Conservation (phyloP, 73 alveolate species). For the Uronychia setigera region DNA sequence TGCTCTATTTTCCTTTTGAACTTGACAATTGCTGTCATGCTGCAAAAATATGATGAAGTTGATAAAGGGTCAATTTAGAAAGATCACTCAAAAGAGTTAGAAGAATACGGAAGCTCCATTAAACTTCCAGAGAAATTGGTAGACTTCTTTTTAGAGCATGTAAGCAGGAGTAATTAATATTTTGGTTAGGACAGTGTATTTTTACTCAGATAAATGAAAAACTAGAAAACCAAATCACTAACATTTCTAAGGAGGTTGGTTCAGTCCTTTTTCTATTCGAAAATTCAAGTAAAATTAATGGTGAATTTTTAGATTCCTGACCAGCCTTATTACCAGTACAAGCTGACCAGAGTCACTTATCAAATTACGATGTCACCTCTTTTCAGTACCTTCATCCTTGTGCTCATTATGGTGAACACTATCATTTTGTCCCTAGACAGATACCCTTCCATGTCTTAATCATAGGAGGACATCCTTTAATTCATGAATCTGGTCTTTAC, state of each 20-base stretch:
- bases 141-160: not conserved
- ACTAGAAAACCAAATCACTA: not conserved
- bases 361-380: not conserved
- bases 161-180: not conserved
- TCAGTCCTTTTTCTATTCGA: not conserved
- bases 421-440: slow-evolving; percentile 23
- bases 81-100: not conserved
- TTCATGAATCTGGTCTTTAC: slow-evolving; percentile 12
- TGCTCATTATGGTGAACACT: slow-evolving; percentile 31
- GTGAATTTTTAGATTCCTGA: not conserved
- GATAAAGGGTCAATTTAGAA: not conserved
- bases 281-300: not conserved
- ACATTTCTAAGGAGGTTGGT: not conserved
- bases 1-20: slow-evolving; percentile 22
- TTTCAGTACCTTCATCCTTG: slow-evolving; percentile 9
- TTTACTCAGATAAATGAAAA: not conserved
- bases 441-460: slow-evolving; percentile 26
- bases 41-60: slow-evolving; percentile 35
- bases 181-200: not conserved
- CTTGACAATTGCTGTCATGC: slow-evolving; percentile 37
- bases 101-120: not conserved
- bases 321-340: not conserved
- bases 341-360: not conserved
- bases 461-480: not conserved
- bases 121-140: not conserved